Base-by-base conservation (phyloP, 441 rosid species). In the Lagerstroemia fauriei region DNA sequence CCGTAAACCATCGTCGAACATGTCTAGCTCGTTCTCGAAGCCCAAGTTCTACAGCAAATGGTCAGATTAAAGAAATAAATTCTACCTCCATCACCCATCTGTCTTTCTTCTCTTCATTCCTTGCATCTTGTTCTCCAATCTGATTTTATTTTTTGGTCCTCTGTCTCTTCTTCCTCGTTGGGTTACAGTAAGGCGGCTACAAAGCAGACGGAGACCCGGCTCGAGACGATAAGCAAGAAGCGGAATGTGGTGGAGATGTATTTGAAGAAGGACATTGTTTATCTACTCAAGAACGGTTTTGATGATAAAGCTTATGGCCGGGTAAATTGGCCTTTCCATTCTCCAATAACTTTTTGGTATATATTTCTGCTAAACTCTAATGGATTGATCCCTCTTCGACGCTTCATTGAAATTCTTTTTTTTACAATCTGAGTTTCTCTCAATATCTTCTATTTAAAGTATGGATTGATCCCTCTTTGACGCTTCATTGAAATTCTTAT, bases 231-330 rank as follows among this genome's bases (percentile, higher is more conserved):
- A 70, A 90, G 81, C 92, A 94, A 89, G 89, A 94, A 89, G 91
- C 93, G 91, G 84, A 81, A 46, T 73, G 86, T 92, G 16, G 89
- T 92, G 73, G 86, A 86, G 75, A 91, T 88, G 86, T 92, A 83
- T 85, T 76, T 93, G 88, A 94, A 87, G 89, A 91, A 89, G 46
- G 98, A 92, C 87, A 84, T 95, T 79, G 95, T 88, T 46, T 97
- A 92, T 69, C 98, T 96, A 78, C 92, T 96, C 75, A 86, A 74
- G 78, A 89, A 56, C 47, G 89, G 82, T 76, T 88, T 88, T 80
- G 93, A 92, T 86, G 78, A 87, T 83, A 90, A 91, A 84, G 98
- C 99, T 16, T 93, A 88, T 78, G 90, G 91, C 81, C 92, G 97
- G 98, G 99, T 96, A 81, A 78, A 27, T 81, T 57, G 2, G n/a